Evolutionary conservation across 177 flowering plant species (phyloP), one percentile per base, ranked within the genome.

Genomic region (Vitis hybrid): DNA sequence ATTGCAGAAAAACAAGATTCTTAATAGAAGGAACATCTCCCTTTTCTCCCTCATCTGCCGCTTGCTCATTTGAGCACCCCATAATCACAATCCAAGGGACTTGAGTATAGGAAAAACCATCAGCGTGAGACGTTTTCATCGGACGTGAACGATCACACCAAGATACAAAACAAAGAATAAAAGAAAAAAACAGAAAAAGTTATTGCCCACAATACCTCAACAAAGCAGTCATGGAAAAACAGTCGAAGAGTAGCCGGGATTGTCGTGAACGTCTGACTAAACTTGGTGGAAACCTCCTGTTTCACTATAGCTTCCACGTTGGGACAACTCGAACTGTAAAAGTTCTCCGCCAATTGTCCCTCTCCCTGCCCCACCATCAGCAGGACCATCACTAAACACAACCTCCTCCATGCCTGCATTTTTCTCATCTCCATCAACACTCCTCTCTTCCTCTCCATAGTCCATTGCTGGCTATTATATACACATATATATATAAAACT

Each of bases 211-310:
- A n/a, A 8, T 81, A 91, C 97, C 89, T 82, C 82, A 17, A 89
- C 82, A 49, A 90, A 87, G 82, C 94, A 92, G 72, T 92, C 97
- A 40, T 92, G 97, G 77, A 90, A 89, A 72, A 90, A 91, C 15
- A 91, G 82, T 5, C 97, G 91, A 2, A 91, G 84, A 12, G 97
- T 92, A 2, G 92, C 89, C 2, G 90, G 97, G 60, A 85, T 60
- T 1, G 94, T 88, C 13, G 73, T 64, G 67, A 85, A 80, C 0
- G 91, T 86, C 76, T 86, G 86, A 54, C 13, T 49, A 10, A 84
- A 17, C 80, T 92, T 90, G 11, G 66, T 76, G 8, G 67, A 2
- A 3, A 92, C 97, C 0, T 79, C 74, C 70, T 89, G 83, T 51
- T 62, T 54, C 9, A 92, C 94, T 0, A 90, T 80, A 30, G 57